Percentiles rank a stretch among this genome's conserved stretches.
phyloP scores from a whole-genome alignment of 164 flowering plant genomes.

The Nymphaea colorata region DNA sequence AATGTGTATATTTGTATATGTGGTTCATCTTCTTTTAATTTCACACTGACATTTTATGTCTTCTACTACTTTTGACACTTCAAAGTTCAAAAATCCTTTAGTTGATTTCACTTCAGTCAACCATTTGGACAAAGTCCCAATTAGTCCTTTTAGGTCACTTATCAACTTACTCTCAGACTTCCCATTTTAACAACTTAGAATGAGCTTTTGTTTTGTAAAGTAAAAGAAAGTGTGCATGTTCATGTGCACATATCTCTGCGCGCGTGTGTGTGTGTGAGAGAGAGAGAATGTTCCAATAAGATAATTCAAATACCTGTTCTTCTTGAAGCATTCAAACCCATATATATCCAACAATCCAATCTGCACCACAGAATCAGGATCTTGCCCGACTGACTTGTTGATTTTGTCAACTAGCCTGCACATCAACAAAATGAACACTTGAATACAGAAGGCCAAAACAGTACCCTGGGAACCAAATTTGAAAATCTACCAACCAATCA shows the following conservation, averaged over 20 bases:
- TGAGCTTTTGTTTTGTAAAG: too few species aligned
- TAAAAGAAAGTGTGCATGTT: too few species aligned
- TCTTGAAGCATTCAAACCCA: constrained; percentile 88
- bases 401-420: constrained; percentile 96
- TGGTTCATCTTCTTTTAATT: too few species aligned
- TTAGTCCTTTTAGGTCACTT: too few species aligned
- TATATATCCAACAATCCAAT: constrained; percentile 95
- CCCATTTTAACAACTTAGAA: too few species aligned
- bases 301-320: constrained; percentile 45
- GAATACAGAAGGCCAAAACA: not conserved
- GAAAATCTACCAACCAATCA: constrained; percentile 56
- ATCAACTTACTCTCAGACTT: too few species aligned
- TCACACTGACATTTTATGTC: too few species aligned
- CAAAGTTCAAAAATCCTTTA: too few species aligned
- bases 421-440: constrained; percentile 1
- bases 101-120: too few species aligned
- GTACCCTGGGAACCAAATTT: not conserved
- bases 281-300: not conserved
- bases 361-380: constrained; percentile 52
- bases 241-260: not conserved
- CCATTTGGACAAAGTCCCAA: too few species aligned
- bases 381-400: constrained; percentile 94
- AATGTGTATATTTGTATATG: too few species aligned
- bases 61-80: too few species aligned
- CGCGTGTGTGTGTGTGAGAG: not conserved